phyloP scores from a whole-genome alignment of 2,329 filamentous ascomycete species.

The Alternaria sp. region DNA sequence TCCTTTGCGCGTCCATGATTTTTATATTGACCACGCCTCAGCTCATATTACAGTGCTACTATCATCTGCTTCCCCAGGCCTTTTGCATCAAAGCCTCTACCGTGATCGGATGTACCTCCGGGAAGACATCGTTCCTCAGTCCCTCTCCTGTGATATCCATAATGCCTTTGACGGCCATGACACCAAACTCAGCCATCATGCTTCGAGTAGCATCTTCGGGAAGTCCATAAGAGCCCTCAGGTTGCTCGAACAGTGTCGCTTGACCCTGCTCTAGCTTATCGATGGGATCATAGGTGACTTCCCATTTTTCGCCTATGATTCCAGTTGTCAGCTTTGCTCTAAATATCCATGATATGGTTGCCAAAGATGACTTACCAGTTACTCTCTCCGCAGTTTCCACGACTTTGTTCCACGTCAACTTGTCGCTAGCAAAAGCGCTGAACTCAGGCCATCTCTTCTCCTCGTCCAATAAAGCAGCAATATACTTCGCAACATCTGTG shows the following conservation, averaged over 20 bases:
- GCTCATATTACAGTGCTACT: background rate
- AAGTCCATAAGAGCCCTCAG: slow-evolving; percentile 10
- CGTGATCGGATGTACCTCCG: slow-evolving; percentile 15
- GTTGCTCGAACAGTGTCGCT: slow-evolving; percentile 18
- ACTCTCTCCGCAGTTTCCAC: slow-evolving; percentile 54
- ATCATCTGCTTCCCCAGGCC: slow-evolving; percentile 16
- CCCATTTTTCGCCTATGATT: slow-evolving; percentile 18
- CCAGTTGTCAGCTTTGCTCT: background rate
- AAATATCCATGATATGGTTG: background rate
- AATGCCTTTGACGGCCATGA: slow-evolving; percentile 15
- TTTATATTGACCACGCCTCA: background rate
- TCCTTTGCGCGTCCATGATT: too few relatives aligned
- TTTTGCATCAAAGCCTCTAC: slow-evolving; percentile 17
- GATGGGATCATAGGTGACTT: slow-evolving; percentile 19
- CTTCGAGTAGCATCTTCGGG: slow-evolving; percentile 4
- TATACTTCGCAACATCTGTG: slow-evolving; percentile 26
- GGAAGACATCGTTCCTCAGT: slow-evolving; percentile 17
- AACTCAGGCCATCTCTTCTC: slow-evolving; percentile 46
- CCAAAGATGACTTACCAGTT: slow-evolving; percentile 38
- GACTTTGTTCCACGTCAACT: slow-evolving; percentile 56
- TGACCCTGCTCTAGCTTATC: slow-evolving; percentile 13
- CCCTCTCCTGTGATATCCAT: slow-evolving; percentile 15
- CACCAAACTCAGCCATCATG: slow-evolving; percentile 13
- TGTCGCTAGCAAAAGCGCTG: slow-evolving; percentile 51
- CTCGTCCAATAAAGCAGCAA: slow-evolving; percentile 17